Evolutionary conservation across 495 filamentous ascomycete genomes (phyloP).

Genomic region (Saxophila tyrrhenica): DNA sequence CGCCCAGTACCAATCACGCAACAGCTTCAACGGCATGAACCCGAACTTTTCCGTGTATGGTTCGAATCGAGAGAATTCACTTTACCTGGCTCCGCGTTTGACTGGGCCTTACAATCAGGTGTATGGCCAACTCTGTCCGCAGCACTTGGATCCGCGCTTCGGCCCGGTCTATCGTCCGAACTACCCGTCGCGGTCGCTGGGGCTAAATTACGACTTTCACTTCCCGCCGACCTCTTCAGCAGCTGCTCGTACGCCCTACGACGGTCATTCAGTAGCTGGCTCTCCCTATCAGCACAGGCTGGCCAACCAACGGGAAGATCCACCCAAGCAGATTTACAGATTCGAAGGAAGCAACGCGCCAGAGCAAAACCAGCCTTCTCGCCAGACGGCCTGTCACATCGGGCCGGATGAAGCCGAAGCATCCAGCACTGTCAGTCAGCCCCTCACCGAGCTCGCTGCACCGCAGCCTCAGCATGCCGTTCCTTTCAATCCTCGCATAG

Average conservation of each 20-base stretch:
- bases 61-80: neutral
- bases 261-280: neutral
- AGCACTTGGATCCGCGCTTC: no score
- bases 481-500: conserved; percentile 1
- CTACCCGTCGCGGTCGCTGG: neutral
- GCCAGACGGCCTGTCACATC: no score
- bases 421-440: no score
- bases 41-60: neutral
- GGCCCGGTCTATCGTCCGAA: neutral
- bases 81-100: no score
- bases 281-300: neutral
- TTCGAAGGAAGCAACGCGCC: no score
- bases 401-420: no score
- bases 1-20: neutral
- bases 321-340: no score
- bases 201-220: conserved; percentile 10
- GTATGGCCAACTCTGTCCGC: no score
- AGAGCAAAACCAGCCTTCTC: no score
- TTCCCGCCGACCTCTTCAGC: conserved; percentile 5
- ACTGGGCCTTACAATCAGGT: neutral
- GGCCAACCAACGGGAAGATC: neutral
- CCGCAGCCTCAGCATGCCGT: neutral
- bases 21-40: neutral
- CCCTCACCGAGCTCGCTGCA: neutral
- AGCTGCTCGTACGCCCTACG: neutral